Evolutionary conservation across 805 yeast species (phyloP).

Genomic region (Metschnikowia gruessii): DNA sequence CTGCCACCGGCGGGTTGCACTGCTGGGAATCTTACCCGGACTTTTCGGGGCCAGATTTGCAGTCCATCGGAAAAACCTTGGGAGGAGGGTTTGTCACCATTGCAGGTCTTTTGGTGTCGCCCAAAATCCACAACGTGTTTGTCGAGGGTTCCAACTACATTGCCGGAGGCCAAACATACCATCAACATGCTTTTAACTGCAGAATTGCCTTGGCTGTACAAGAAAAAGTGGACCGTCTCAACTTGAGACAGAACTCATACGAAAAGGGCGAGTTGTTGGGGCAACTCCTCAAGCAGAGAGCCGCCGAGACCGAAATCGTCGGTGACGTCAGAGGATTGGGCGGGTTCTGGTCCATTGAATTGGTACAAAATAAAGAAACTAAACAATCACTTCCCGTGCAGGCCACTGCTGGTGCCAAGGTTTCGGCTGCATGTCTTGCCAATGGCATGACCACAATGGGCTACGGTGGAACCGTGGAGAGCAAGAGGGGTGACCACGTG

Average conservation of each 20-base stretch:
- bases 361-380: constrained; percentile 51
- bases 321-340: constrained; percentile 67
- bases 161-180: constrained; percentile 19
- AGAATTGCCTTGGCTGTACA: constrained; percentile 19
- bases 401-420: constrained; percentile 35
- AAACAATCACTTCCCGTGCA: constrained; percentile 46
- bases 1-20: constrained; percentile 40
- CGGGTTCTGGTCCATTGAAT: constrained; percentile 56
- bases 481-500: constrained; percentile 43
- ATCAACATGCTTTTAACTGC: constrained; percentile 20
- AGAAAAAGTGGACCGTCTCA: constrained; percentile 17
- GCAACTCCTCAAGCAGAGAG: constrained; percentile 7
- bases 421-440: constrained; percentile 35
- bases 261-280: constrained; percentile 14
- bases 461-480: constrained; percentile 41
- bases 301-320: constrained; percentile 24
- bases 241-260: constrained; percentile 15
- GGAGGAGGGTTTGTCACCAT: constrained; percentile 19
- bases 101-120: constrained; percentile 19
- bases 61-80: constrained; percentile 19
- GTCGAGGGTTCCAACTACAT: constrained; percentile 16
- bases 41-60: constrained; percentile 18
- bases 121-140: constrained; percentile 16
- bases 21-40: constrained; percentile 49
- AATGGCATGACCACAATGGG: constrained; percentile 51